Evolutionary conservation across 208 protist species (phyloP), one percentile per base, ranked within the genome.

Genomic region (Leptomonas pyrrhocoris): DNA sequence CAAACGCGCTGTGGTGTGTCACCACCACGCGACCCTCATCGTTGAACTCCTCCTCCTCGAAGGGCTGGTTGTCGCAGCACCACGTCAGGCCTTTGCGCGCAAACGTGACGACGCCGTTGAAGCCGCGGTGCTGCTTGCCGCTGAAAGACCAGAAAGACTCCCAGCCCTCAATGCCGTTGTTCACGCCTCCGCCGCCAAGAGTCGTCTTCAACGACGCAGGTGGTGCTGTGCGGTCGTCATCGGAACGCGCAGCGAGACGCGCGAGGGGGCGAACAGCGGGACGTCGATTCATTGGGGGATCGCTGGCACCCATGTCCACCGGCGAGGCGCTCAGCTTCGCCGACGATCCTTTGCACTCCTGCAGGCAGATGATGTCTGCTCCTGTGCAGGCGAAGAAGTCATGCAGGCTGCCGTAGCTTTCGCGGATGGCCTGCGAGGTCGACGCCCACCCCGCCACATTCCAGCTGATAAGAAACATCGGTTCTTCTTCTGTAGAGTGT

Each of bases 21-120:
- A 95, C 90, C 12, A 96, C 65, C 5, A 78, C 79, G 21, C 92
- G 89, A 23, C 92, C 92, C 68, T 96, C 92, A 28, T 93, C 85
- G 74, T 96, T 84, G 48, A 94, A 73, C 23, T 85, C 83, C 18
- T 77, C 78, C n/a, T 88, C 76, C 2, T 9, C 64, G 60, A 96
- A 94, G 7, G 92, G 92, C 7, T 65, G 54, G 12, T 63, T 75
- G 54, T 96, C 89, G 58, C 83, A 89, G 42, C 79, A 74, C 58
- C 56, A 83, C 19, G 86, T 91, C n/a, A 93, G 73, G 9, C 87
- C 87, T 13, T 88, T 85, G 11, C 78, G 73, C 4, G 77, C 92
- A 84, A 96, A 96, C 5, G 92, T 94, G 15, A 85, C 86, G 15
- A 94, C 92, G 18, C 92, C 92, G 74, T 96, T 96, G 67, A 96